Base-by-base conservation (phyloP, 768 basidiomycete species). In the Trametes coccinea region DNA sequence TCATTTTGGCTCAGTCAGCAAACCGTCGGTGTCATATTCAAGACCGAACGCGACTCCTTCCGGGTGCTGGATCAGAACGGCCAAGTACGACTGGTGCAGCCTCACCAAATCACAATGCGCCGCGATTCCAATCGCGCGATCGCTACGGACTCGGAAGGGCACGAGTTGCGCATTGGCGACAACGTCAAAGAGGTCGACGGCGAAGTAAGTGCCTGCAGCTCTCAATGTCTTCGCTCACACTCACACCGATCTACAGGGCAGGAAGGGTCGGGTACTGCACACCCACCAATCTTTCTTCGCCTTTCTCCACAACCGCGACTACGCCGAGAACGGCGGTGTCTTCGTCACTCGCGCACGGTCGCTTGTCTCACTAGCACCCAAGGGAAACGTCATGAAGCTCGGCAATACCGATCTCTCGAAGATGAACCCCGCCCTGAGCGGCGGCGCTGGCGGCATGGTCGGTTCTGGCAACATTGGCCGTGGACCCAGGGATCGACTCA, bases 1-100 rank as follows among this genome's bases (percentile, higher is more conserved):
- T 40, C 14, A 47, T 31, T 1, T 31, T 56, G 45, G 31, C 31
- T 30, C 67, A 98, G 95, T 74, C 82, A 86, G 33, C 92, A 95
- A 73, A 96, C 95, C 4, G 93, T 95, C 39, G 97, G 95, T 72
- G 93, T 98, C 61, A 97, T 98, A 65, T 97, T 90, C 83, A 95
- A 96, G 74, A 95, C 95, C 1, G 97, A 98, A 72, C 88, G 94
- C 13, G 93, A 94, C 71, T 88, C 93, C 7, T 94, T 99, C 85
- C 92, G 95, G 58, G 90, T 99, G 2, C 81, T 99, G 53, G 96
- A 98, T 70, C 97, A 98, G 72, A 89, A 93, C 67, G 93, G 94
- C 1, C 88, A 93, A 76, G 84, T 92, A 14, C 90, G 93, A 14
- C 81, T 90, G 6, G 90, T 98, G 4, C 89, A 92, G 69, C 95